These are phyloP conservation scores for Calendula officinalis DNA, from an alignment of 129 eudicot species.

Conservation along the genomic window DNA sequence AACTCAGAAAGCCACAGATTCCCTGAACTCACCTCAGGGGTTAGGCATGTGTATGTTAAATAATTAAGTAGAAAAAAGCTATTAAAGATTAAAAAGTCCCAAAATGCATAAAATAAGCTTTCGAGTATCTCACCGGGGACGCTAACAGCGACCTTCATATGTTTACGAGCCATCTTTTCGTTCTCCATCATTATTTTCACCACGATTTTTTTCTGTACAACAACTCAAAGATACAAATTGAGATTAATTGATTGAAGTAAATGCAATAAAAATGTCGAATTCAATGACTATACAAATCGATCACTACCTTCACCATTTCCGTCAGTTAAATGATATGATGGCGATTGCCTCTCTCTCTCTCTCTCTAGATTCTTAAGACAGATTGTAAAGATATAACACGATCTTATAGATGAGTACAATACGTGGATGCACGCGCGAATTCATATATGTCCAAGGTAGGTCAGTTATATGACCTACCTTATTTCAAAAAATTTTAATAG, in stretches of 20 bases:
- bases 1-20: neutral
- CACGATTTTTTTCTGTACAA: neutral
- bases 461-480: no score
- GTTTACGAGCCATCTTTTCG: neutral
- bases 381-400: no score
- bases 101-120: neutral
- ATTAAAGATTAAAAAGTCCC: neutral
- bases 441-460: no score
- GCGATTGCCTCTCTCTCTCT: no score
- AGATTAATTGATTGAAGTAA: neutral
- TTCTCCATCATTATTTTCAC: neutral
- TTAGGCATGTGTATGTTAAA: no score
- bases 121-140: neutral
- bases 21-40: neutral
- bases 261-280: neutral
- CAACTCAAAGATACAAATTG: neutral
- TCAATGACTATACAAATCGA: neutral
- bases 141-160: neutral
- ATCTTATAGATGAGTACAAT: no score
- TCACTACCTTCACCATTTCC: neutral
- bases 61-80: no score
- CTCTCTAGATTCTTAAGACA: no score
- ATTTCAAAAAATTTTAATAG: no score
- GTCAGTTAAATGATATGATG: no score
- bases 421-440: no score